Conservation (phyloP, 345 rosid genomes). For the Physaria fendleri region DNA sequence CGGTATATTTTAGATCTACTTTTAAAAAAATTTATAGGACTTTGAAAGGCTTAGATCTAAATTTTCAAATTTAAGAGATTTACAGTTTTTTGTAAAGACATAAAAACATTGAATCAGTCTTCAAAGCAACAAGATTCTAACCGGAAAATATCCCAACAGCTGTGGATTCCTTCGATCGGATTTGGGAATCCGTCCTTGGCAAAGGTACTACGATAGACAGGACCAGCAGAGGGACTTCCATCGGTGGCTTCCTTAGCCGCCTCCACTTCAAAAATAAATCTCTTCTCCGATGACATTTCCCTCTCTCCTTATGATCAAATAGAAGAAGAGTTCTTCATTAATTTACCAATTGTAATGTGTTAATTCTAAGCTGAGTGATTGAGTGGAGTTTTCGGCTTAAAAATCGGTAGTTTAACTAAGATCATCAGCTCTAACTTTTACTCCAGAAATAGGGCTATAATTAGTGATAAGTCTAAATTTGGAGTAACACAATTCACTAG, state of each 20-base stretch:
- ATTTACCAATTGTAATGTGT: neutral
- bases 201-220: slow-evolving; percentile 73
- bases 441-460: neutral
- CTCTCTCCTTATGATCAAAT: neutral
- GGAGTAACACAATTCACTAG: neutral
- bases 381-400: neutral
- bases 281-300: slow-evolving; percentile 35
- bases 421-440: neutral
- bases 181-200: slow-evolving; percentile 79
- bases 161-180: slow-evolving; percentile 61
- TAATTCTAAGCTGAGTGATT: neutral
- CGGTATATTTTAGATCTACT: too few relatives aligned
- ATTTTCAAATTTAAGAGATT: too few relatives aligned
- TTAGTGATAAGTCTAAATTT: neutral
- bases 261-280: slow-evolving; percentile 67
- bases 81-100: too few relatives aligned
- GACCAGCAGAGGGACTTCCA: slow-evolving; percentile 75
- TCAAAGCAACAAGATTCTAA: slow-evolving; percentile 26
- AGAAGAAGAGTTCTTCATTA: neutral
- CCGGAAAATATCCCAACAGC: slow-evolving; percentile 98
- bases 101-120: too few relatives aligned
- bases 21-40: too few relatives aligned
- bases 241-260: slow-evolving; percentile 50
- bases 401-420: neutral
- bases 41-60: too few relatives aligned